Base-by-base conservation (phyloP, 1,284 basidiomycete genomes). In the Ustilago loliicola region DNA sequence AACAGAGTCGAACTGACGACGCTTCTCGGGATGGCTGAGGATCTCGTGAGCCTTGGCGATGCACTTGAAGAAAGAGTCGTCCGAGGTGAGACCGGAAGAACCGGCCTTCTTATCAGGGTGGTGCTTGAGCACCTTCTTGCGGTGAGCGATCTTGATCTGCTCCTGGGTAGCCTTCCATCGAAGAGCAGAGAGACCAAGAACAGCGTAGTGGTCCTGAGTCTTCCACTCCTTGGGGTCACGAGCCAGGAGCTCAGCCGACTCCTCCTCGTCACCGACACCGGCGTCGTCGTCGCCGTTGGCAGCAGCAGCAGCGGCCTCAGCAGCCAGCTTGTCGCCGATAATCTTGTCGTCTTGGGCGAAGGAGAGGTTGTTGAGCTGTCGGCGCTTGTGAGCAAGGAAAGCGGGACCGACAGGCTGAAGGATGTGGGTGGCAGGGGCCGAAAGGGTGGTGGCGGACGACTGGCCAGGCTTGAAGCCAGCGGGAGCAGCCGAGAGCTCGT, bases 11-110 rank as follows among this genome's bases (percentile, higher is more conserved):
- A 98, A 99, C 87, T 98, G 95, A 57, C 94, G 92, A 77, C 95
- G 92, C 83, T 92, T 92, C 85, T 98, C 95, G 21, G 91, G 87
- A 88, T 96, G 90, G 67, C 92, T 93, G 60, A 99, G 91, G 50
- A 95, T 92, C 83, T 99, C 96, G 88, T 93, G 91, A 23, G 96
- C 95, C 87, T 99, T 99, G 88, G 94, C 92, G 82, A 99, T 98
- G 87, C 96, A 99, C 89, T 99, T 99, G 93, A 99, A 99, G 90
- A 99, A 99, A 4, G 92, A 92, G 86, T 99, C 96, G 88, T 98
- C 96, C 88, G 98, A 98, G 63, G 91, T 90, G 66, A 91, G 90
- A 77, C 91, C 91, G 1, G 90, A 89, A 3, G 87, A 83, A 52
- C 91, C 91, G 15, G 94, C 96, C 88, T 99, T 99, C 89, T 99